phyloP scores from a whole-genome alignment of 805 yeast genomes.

The Metschnikowia aberdeeniae region DNA sequence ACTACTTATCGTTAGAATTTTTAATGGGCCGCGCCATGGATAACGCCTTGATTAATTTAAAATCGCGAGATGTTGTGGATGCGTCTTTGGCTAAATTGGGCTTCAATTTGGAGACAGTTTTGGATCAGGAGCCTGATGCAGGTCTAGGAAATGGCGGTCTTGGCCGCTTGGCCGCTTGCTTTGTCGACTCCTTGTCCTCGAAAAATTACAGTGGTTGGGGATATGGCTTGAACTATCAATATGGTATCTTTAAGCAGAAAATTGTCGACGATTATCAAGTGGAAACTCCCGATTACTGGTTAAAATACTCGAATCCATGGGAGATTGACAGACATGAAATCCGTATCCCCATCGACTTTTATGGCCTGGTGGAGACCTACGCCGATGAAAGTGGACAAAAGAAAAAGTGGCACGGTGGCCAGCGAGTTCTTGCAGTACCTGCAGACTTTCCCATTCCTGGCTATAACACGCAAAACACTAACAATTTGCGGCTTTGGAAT shows the following conservation, averaged over 20 bases:
- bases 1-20: slow-evolving; percentile 83
- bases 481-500: slow-evolving; percentile 87
- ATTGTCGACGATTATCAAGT: slow-evolving; percentile 91
- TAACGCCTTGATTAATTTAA: slow-evolving; percentile 82
- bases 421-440: slow-evolving; percentile 84
- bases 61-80: slow-evolving; percentile 56
- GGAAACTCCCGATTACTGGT: slow-evolving; percentile 93
- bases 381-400: slow-evolving; percentile 53
- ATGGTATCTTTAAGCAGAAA: slow-evolving; percentile 88
- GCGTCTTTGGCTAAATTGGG: slow-evolving; percentile 61
- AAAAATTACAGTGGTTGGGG: slow-evolving; percentile 95
- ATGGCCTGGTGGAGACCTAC: slow-evolving; percentile 64
- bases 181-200: slow-evolving; percentile 81
- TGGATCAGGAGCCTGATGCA: slow-evolving; percentile 88
- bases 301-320: slow-evolving; percentile 88
- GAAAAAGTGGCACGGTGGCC: slow-evolving; percentile 83
- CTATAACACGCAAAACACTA: slow-evolving; percentile 73
- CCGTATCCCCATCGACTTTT: slow-evolving; percentile 85
- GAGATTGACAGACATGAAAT: slow-evolving; percentile 84
- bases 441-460: slow-evolving; percentile 94
- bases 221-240: slow-evolving; percentile 87
- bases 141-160: slow-evolving; percentile 94
- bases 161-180: slow-evolving; percentile 93
- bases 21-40: slow-evolving; percentile 95
- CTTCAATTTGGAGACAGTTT: slow-evolving; percentile 79